A percentile compares a stretch with the other conserved stretches of the same genome.
phyloP scores from a whole-genome alignment of 225 moss, liverwort and hornwort genomes.

The Polytrichum formosum region DNA sequence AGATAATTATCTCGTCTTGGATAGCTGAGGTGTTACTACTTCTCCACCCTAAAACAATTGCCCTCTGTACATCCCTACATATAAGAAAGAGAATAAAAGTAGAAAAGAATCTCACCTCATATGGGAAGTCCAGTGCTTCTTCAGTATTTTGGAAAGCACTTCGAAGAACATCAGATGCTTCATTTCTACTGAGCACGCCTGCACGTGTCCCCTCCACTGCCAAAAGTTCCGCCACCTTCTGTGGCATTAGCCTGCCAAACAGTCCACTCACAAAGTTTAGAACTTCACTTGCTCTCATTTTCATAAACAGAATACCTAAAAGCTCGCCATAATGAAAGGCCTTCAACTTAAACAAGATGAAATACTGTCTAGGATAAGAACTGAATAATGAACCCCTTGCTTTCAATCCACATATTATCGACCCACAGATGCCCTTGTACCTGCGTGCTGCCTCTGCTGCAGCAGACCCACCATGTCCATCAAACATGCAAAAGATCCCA shows the following conservation, averaged over 20 bases:
- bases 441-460: slow-evolving; percentile 90
- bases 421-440: slow-evolving; percentile 22
- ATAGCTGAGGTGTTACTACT: no score
- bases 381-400: no score
- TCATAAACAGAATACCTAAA: no score
- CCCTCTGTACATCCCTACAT: no score
- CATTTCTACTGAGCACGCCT: slow-evolving; percentile 60
- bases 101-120: slow-evolving; percentile 49
- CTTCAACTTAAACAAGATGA: no score
- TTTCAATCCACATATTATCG: not conserved
- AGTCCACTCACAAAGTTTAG: slow-evolving; percentile 1
- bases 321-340: no score
- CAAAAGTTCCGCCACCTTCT: slow-evolving; percentile 69
- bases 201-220: slow-evolving; percentile 56
- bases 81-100: no score
- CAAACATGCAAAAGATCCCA: slow-evolving; percentile 93
- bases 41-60: no score
- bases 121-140: slow-evolving; percentile 59
- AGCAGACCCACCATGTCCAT: slow-evolving; percentile 89
- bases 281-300: no score
- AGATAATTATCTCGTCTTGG: no score
- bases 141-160: slow-evolving; percentile 76
- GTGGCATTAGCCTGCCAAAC: slow-evolving; percentile 71
- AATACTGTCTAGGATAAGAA: no score
- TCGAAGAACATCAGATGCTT: slow-evolving; percentile 81